A percentile compares a stretch with the other conserved stretches of the same genome.
Evolutionary conservation across 179 eudicot genomes (phyloP).

Genomic region (Dionaea muscipula): DNA sequence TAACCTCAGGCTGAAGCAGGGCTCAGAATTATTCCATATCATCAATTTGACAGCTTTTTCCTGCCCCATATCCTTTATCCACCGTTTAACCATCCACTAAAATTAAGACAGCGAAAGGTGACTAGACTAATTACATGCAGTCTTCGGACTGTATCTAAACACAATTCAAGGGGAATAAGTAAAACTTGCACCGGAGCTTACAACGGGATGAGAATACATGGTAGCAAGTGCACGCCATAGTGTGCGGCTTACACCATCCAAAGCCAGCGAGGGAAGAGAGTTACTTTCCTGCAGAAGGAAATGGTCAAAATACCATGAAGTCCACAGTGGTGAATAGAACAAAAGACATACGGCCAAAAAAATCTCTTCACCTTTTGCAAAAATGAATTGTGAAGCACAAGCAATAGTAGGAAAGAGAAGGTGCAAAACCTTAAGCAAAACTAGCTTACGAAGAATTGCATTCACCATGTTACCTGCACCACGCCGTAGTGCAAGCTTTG

Average conservation of each 20-base stretch:
- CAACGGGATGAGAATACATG: constrained; percentile 94
- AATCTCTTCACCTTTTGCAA: background rate
- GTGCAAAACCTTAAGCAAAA: constrained; percentile 47
- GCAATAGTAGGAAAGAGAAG: background rate
- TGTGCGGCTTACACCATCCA: constrained; percentile 70
- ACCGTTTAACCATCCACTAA: constrained; percentile 95
- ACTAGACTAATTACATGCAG: too few species aligned
- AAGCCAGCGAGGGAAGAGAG: constrained; percentile 63
- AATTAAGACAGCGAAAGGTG: too few species aligned
- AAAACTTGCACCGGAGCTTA: constrained; percentile 50
- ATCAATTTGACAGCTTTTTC: constrained; percentile 72
- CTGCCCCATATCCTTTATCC: constrained; percentile 66
- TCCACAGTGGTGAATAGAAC: background rate
- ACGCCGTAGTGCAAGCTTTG: constrained; percentile 83
- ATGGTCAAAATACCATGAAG: background rate
- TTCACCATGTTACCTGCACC: constrained; percentile 99
- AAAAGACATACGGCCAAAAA: background rate
- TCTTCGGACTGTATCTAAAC: too few species aligned
- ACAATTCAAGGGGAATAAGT: background rate
- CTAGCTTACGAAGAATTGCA: constrained; percentile 80
- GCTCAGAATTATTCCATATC: constrained; percentile 83
- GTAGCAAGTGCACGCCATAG: constrained; percentile 93
- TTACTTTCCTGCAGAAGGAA: constrained; percentile 45
- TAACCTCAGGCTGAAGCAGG: constrained; percentile 77
- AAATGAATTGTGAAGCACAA: background rate